phyloP scores from a whole-genome alignment of 2,329 filamentous ascomycete genomes.

The Nemania serpens region DNA sequence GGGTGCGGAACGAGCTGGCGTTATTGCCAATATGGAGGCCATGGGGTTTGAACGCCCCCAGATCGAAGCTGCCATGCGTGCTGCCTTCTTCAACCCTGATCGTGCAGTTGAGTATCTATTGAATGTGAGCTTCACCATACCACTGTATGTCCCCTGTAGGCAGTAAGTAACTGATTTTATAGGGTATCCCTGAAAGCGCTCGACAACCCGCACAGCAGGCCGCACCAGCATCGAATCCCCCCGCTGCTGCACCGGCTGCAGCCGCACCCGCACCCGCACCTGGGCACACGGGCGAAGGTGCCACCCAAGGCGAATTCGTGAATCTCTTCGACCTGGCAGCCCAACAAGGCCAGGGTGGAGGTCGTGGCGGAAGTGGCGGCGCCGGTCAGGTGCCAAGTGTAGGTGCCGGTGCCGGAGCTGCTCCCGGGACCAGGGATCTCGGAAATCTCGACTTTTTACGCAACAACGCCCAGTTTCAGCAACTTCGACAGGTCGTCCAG shows the following conservation, averaged over 20 bases:
- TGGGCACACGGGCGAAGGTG: conserved; percentile 47
- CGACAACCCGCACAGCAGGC: conserved; percentile 69
- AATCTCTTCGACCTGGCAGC: conserved; percentile 95
- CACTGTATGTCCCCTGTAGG: neutral
- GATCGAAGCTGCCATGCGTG: conserved; percentile 93
- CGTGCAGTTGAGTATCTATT: conserved; percentile 96
- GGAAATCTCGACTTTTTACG: conserved; percentile 91
- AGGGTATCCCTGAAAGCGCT: conserved; percentile 90
- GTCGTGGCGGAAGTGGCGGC: conserved; percentile 49
- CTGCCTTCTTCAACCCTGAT: conserved; percentile 95
- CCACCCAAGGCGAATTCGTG: conserved; percentile 60
- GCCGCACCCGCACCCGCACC: conserved; percentile 45
- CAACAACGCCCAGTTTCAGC: conserved; percentile 96
- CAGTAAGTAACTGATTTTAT: conserved; percentile 7
- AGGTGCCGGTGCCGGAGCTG: conserved; percentile 53
- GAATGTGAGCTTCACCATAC: conserved; percentile 62
- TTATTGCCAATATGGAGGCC: conserved; percentile 90
- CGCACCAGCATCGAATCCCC: conserved; percentile 39
- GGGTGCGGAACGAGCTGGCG: conserved; percentile 79
- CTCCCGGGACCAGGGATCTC: conserved; percentile 56
- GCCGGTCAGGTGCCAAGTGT: conserved; percentile 44
- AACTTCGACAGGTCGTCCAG: conserved; percentile 94
- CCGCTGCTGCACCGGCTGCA: conserved; percentile 44
- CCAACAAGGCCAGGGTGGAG: conserved; percentile 63
- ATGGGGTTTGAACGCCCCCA: conserved; percentile 93